These are phyloP conservation scores for Fomes fomentarius DNA, from an alignment of 1,284 basidiomycete genomes.

Conservation along the genomic window DNA sequence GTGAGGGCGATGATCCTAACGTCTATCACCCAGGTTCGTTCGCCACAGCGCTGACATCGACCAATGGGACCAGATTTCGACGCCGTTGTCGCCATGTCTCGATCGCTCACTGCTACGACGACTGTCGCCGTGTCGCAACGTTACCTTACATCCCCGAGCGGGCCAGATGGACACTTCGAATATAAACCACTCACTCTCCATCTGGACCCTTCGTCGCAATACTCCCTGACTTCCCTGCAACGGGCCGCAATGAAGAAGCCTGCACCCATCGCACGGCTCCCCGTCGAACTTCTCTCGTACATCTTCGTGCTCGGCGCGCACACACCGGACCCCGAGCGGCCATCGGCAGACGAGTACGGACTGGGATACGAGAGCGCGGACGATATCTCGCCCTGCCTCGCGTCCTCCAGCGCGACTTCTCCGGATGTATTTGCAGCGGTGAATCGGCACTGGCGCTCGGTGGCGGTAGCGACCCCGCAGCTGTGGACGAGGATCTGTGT, in stretches of 20 bases:
- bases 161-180: neutral
- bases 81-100: slow-evolving; percentile 14
- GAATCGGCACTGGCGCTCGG: slow-evolving; percentile 50
- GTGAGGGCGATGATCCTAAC: slow-evolving; percentile 4
- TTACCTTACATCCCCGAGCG: slow-evolving; percentile 10
- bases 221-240: neutral
- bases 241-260: slow-evolving; percentile 5
- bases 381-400: slow-evolving; percentile 39
- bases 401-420: slow-evolving; percentile 40
- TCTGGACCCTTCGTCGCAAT: slow-evolving; percentile 5
- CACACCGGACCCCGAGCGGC: slow-evolving; percentile 18
- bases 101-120: slow-evolving; percentile 16
- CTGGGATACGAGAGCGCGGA: slow-evolving; percentile 27
- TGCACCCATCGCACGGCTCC: slow-evolving; percentile 35
- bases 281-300: slow-evolving; percentile 53
- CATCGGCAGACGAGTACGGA: neutral
- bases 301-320: slow-evolving; percentile 49
- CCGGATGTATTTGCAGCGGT: slow-evolving; percentile 50
- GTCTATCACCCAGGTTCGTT: slow-evolving; percentile 4
- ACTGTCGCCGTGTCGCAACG: slow-evolving; percentile 20
- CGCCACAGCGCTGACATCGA: neutral
- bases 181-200: slow-evolving; percentile 19
- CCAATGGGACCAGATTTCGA: neutral
- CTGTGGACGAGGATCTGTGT: slow-evolving; percentile 59
- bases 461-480: slow-evolving; percentile 49